Evolutionary conservation across 768 basidiomycete species (phyloP).

Genomic region (Leucocoprinus leucothites): DNA sequence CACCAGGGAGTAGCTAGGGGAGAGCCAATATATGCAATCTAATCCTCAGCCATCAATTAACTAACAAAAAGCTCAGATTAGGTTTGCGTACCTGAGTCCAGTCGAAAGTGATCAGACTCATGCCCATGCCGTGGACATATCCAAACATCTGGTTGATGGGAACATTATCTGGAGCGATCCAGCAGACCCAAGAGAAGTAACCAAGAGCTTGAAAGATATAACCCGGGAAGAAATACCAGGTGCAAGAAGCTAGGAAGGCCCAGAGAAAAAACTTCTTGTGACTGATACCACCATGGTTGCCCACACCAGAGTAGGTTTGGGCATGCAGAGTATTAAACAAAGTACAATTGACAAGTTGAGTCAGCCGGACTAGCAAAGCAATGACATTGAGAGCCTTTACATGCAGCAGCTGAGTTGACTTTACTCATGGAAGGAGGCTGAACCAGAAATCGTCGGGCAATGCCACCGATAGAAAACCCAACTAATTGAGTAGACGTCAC

Average conservation of each 20-base stretch:
- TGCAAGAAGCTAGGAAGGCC: conserved; percentile 49
- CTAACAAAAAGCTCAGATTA: not conserved
- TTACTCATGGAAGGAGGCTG: conserved; percentile 49
- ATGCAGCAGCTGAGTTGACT: too few relatives aligned
- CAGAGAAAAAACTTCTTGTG: conserved; percentile 71
- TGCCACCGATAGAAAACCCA: conserved; percentile 75
- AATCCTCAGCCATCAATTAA: not conserved
- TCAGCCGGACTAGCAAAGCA: conserved; percentile 49
- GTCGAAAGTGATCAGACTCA: conserved; percentile 48
- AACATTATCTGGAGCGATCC: conserved; percentile 44
- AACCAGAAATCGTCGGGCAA: conserved; percentile 70
- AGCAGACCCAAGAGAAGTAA: conserved; percentile 59
- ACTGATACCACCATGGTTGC: conserved; percentile 53
- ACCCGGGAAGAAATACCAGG: conserved; percentile 55
- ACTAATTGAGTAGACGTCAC: conserved; percentile 69
- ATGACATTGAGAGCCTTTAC: too few relatives aligned
- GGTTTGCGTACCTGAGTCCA: conserved; percentile 57
- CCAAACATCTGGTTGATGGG: conserved; percentile 31
- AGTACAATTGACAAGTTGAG: conserved; percentile 67
- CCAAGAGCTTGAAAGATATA: conserved; percentile 48
- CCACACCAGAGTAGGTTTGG: conserved; percentile 59
- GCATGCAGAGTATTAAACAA: conserved; percentile 77
- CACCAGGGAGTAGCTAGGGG: conserved; percentile 60
- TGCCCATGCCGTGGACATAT: conserved; percentile 46
- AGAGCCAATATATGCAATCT: conserved; percentile 40